phyloP scores from a whole-genome alignment of 768 basidiomycete species.

The Collybia mongolica region DNA sequence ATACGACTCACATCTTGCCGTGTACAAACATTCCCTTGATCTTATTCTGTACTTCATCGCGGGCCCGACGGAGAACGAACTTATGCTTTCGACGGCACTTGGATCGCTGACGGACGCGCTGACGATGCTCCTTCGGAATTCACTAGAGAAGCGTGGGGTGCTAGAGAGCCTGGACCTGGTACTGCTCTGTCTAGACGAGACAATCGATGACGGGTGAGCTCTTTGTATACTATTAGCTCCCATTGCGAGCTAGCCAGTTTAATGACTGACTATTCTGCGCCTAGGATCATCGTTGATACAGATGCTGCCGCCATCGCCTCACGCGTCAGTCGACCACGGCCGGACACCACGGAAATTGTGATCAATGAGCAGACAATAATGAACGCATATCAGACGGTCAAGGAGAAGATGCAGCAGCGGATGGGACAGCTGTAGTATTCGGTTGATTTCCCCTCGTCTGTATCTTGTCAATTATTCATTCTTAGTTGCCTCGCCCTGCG shows the following conservation, averaged over 20 bases:
- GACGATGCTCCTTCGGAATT: conserved; percentile 81
- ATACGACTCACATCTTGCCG: conserved; percentile 85
- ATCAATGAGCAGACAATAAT: conserved; percentile 98
- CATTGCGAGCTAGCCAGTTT: not conserved
- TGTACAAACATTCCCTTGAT: conserved; percentile 94
- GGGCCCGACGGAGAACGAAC: conserved; percentile 86
- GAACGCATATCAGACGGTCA: conserved; percentile 89
- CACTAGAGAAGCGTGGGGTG: conserved; percentile 92
- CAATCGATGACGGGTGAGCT: conserved; percentile 94
- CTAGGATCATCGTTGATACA: conserved; percentile 94
- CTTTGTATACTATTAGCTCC: not conserved
- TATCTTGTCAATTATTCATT: not conserved
- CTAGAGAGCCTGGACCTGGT: conserved; percentile 94
- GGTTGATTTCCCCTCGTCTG: not conserved
- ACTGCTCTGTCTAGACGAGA: conserved; percentile 91
- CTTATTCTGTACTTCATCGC: conserved; percentile 94
- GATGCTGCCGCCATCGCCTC: conserved; percentile 95
- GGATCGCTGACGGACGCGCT: conserved; percentile 85
- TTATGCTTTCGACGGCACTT: conserved; percentile 90
- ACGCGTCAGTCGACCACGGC: conserved; percentile 86
- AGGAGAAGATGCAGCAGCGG: conserved; percentile 80
- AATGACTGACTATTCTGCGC: not conserved
- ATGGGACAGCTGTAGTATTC: conserved; percentile 67
- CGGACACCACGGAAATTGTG: conserved; percentile 94
- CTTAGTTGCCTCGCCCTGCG: not conserved